Conservation (phyloP, 768 basidiomycete genomes). For the Leccinum variicolor region DNA sequence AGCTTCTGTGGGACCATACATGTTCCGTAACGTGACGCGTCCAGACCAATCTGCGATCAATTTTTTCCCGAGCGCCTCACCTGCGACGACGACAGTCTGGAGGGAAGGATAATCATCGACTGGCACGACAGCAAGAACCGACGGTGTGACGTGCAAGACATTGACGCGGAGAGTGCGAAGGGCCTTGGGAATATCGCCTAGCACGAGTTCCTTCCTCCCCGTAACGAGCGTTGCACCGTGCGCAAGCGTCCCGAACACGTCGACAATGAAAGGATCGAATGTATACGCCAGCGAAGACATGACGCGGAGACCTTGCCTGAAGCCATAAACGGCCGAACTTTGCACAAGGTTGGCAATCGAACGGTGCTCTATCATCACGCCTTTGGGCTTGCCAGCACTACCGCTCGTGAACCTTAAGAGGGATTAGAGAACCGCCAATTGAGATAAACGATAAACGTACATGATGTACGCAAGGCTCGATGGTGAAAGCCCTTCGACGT, state of each 20-base stretch:
- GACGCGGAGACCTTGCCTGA: constrained; percentile 20
- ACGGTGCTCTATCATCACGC: constrained; percentile 22
- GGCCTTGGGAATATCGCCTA: constrained; percentile 28
- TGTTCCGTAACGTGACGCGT: constrained; percentile 28
- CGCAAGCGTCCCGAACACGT: constrained; percentile 17
- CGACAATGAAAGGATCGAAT: constrained; percentile 24
- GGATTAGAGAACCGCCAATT: no score
- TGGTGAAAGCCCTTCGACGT: constrained; percentile 18
- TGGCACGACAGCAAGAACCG: constrained; percentile 27
- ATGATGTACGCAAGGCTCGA: constrained; percentile 27
- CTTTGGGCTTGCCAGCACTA: constrained; percentile 23
- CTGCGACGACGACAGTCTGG: constrained; percentile 26
- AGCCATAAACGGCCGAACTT: constrained; percentile 21
- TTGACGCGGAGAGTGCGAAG: constrained; percentile 25
- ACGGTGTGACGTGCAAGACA: constrained; percentile 30
- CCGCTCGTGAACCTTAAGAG: constrained; percentile 20
- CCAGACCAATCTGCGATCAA: constrained; percentile 24
- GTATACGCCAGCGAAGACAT: constrained; percentile 30
- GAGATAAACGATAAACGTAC: constrained; percentile 8
- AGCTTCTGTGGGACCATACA: constrained; percentile 35
- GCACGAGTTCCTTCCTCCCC: constrained; percentile 26
- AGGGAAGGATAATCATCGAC: constrained; percentile 26
- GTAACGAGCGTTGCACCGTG: constrained; percentile 22
- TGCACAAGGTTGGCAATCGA: constrained; percentile 21
- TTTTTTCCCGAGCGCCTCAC: constrained; percentile 22